These are phyloP conservation scores for Globisporangium cylindrosporum DNA, from an alignment of 352 stramenopile genomes.

Conservation along the genomic window DNA sequence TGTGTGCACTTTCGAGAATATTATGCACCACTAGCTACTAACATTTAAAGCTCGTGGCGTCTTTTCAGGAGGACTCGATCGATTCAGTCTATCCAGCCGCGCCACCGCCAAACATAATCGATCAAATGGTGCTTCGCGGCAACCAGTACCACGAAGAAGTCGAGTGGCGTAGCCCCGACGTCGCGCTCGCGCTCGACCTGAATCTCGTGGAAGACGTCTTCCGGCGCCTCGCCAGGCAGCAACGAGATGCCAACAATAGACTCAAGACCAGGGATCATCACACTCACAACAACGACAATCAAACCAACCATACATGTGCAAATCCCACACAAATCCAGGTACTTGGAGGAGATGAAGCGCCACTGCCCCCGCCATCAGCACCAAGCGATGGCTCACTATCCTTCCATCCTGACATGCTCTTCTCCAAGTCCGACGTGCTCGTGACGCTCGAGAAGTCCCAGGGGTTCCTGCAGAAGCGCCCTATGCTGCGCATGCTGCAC, in stretches of 20 bases:
- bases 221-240: slow-evolving; percentile 27
- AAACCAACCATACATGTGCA: neutral
- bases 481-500: slow-evolving; percentile 51
- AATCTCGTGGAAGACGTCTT: slow-evolving; percentile 58
- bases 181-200: slow-evolving; percentile 47
- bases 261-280: slow-evolving; percentile 10
- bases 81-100: too few species aligned
- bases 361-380: neutral
- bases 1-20: neutral
- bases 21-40: neutral
- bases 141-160: slow-evolving; percentile 19
- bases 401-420: slow-evolving; percentile 38
- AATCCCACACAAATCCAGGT: too few species aligned
- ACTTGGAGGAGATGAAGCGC: too few species aligned
- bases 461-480: slow-evolving; percentile 47
- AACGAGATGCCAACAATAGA: slow-evolving; percentile 2
- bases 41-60: neutral
- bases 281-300: neutral
- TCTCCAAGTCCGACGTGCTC: slow-evolving; percentile 61
- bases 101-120: too few species aligned
- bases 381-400: neutral
- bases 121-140: slow-evolving; percentile 26
- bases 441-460: slow-evolving; percentile 36
- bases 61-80: neutral
- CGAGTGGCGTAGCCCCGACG: slow-evolving; percentile 47